Base-by-base conservation (phyloP, 75 land plant genomes). In the Ceratopteris richardii region DNA sequence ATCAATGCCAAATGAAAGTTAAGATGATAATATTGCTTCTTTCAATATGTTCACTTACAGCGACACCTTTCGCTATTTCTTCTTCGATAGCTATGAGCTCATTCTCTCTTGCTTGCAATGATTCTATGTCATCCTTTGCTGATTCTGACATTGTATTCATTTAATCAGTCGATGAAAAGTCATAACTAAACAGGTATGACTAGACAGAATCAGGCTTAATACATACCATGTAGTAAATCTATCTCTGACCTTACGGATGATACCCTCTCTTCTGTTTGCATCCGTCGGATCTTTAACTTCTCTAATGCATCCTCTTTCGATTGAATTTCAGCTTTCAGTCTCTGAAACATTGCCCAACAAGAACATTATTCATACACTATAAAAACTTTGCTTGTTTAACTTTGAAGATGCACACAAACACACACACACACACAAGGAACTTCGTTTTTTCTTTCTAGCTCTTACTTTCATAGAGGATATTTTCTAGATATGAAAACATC, bases 71-170 rank as follows among this genome's bases (percentile, higher is more conserved):
- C 7, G 29, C 75, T 2, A 83, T 56, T 16, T 83, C 60, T 21
- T 82, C 69, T 64, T 86, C 84, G 23, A 80, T 61, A 5, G 46
- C 24, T 25, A 78, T 18, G 20, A 94, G 29, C 33, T 81, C 77
- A 7, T 54, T 48, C 62, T 81, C 90, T 23, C 79, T 86, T 51
- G 54, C 57, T 51, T 73, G 62, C 39, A 76, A 62, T 19, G 80
- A 82, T 57, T 77, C 69, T 57, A 83, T 61, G 21, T 90, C 96
- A 14, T 24, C 86, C 64, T 74, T 83, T 1, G 80, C 84, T 18
- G 88, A 86, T 41, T 94, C 96, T 81, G 59, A 5, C 39, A 29
- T 29, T 51, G 56, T 55, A 29, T 64, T 67, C 20, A n/a, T n/a
- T n/a, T n/a, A n/a, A n/a, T n/a, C n/a, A n/a, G 68, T 77, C 14